Percentiles rank a stretch among this genome's conserved stretches.
Evolutionary conservation across 75 land plant species (phyloP).

Genomic region (Selaginella tamariscina): DNA sequence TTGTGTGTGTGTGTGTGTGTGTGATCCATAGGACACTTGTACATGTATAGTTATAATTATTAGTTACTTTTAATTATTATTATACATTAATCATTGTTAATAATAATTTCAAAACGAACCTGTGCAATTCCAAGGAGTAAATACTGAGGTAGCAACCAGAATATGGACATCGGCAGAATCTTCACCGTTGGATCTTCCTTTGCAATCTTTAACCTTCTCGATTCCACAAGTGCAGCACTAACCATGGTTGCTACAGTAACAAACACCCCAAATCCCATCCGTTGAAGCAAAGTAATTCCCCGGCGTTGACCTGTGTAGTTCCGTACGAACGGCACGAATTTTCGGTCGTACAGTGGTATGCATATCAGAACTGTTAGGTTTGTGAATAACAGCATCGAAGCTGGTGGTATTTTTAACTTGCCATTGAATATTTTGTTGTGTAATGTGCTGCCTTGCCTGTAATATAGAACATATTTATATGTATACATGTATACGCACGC

Average conservation of each 20-base stretch:
- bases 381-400: conserved; percentile 34
- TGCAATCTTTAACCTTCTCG: neutral
- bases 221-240: neutral
- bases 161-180: neutral
- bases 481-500: too few species aligned
- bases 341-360: conserved; percentile 42
- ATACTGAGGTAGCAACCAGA: conserved; percentile 11
- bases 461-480: too few species aligned
- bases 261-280: conserved; percentile 8
- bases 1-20: too few species aligned
- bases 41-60: too few species aligned
- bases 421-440: conserved; percentile 21
- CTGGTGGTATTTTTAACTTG: conserved; percentile 43
- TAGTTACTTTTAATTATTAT: too few species aligned
- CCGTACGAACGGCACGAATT: conserved; percentile 30
- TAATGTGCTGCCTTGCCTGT: conserved; percentile 44
- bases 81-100: too few species aligned
- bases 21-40: too few species aligned
- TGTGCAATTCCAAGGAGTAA: conserved; percentile 19
- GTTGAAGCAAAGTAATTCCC: conserved; percentile 20
- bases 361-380: conserved; percentile 34
- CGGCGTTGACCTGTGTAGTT: conserved; percentile 32
- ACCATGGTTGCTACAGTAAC: neutral
- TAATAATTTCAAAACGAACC: too few species aligned
- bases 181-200: neutral